Base-by-base conservation (phyloP, 2,329 filamentous ascomycete species). In the Mollisiaceae sp. region DNA sequence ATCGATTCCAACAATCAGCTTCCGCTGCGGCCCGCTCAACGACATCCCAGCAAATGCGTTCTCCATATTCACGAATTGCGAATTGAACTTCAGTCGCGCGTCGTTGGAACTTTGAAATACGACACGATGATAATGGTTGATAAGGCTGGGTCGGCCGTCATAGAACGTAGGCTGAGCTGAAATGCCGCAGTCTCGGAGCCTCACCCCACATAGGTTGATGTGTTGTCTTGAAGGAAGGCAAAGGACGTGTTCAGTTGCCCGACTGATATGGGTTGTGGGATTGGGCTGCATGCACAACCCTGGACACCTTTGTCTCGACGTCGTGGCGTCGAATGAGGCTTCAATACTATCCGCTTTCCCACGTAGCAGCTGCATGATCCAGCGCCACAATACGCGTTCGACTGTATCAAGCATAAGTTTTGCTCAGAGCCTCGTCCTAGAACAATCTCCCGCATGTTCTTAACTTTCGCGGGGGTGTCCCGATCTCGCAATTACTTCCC, bases 1-100 rank as follows among this genome's bases (percentile, higher is more conserved):
- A 38, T 52, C 58, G 1, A 60, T 60, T 38, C 58, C 58, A 36
- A 60, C 56, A 35, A 64, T 56, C 27, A 67, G 15, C 22, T 64
- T 66, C n/a, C 63, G 50, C 8, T 65, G 50, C 50, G 32, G 50
- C 18, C 24, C 50, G 22, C 24, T 50, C 24, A 54, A 32, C 15
- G 50, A 32, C 12, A 52, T 12, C 9, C 50, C 12, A 18, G 50
- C 24, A 18, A 54, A 27, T 18, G 50, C 22, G 22, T 35, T 14
- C 2, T 54, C 50, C 50, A 54, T 54, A 12, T 15, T 54, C 22
- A 18, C 8, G 8, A 9, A 9, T 18, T 11, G n/a, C 11, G 43
- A 9, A n/a, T 32, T 32, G 27, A 3, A 32, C 27, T 32, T 32
- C 6, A 32, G 6, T 32, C 27, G 27, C 27, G 27, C 6, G 27